Evolutionary conservation across 75 land plant species (phyloP).

Genomic region (Cryptomeria japonica): DNA sequence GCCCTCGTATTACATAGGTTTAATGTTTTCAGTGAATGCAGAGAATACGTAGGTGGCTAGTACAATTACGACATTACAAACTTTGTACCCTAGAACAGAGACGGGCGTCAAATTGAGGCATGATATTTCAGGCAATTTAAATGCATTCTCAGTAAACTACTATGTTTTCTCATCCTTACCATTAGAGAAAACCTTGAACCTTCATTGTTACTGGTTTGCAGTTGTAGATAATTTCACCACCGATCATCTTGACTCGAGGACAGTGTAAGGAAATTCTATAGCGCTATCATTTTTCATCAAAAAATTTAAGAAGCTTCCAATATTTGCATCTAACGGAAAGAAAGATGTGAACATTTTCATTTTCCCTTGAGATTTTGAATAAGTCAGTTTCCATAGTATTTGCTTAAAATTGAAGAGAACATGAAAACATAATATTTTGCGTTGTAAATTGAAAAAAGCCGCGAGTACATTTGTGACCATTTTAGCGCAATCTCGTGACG

Average conservation of each 20-base stretch:
- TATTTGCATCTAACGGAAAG: no score
- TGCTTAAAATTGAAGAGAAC: no score
- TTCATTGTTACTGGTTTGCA: no score
- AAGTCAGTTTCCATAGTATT: background rate
- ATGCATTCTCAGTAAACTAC: background rate
- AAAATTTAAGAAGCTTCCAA: no score
- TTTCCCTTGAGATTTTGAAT: background rate
- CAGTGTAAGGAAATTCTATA: no score
- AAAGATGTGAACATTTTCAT: background rate
- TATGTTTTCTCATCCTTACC: background rate
- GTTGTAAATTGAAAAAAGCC: no score
- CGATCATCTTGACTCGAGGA: no score
- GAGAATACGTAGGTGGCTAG: background rate
- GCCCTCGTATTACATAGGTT: background rate
- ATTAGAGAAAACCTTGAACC: no score
- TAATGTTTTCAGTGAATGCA: background rate
- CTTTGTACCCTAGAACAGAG: background rate
- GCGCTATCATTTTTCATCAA: no score
- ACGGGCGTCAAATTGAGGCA: background rate
- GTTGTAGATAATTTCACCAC: no score
- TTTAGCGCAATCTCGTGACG: background rate
- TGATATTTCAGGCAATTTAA: background rate
- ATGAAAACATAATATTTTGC: no score
- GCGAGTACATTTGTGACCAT: background rate
- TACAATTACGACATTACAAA: background rate